Evolutionary conservation across 2,329 filamentous ascomycete species (phyloP), one percentile per base, ranked within the genome.

Genomic region (Zalaria sp.): DNA sequence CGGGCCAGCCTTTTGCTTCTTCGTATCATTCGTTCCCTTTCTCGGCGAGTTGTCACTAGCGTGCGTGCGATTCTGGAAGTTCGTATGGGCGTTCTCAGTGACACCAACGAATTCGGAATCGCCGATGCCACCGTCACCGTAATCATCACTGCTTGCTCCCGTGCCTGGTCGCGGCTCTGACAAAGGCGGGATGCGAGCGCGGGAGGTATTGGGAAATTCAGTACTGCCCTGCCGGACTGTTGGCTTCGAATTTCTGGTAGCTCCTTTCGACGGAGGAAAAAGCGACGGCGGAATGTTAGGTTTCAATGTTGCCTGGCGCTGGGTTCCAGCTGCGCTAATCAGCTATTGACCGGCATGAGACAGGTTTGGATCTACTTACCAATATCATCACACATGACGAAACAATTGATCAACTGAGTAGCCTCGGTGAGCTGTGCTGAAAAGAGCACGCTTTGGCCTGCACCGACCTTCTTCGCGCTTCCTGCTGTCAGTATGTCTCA

Each of bases 371-470:
- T 4, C 5, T 4, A 45, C 61, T 46, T 57, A 75, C 73, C 84
- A 51, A 96, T 81, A 35, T 86, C 80, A 61, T 95, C 89, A 49
- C 88, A 96, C 58, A 84, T 83, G 38, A 88, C 68, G 54, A 79
- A 76, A 46, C 78, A 84, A 25, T 69, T 69, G 29, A 91, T 72
- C 3, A 69, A 62, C 43, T 81, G 73, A 11, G 73, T 70, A 0
- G 66, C 56, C 4, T 63, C 63, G 1, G 59, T 69, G 18, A 86
- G 56, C 0, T 72, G 62, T 1, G 78, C 72, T 18, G 62, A 72
- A 47, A 81, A 80, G 0, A 67, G 59, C 2, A 87, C 55, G 6
- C 78, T 71, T 25, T 80, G 73, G 0, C 71, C 72, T 4, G 67
- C 69, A n/a, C 71, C 67, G 5, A 94, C 57, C 46, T 76, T 81